Evolutionary conservation across 1,284 basidiomycete genomes (phyloP), one percentile per base, ranked within the genome.

Genomic region (Gomphus bonarii): DNA sequence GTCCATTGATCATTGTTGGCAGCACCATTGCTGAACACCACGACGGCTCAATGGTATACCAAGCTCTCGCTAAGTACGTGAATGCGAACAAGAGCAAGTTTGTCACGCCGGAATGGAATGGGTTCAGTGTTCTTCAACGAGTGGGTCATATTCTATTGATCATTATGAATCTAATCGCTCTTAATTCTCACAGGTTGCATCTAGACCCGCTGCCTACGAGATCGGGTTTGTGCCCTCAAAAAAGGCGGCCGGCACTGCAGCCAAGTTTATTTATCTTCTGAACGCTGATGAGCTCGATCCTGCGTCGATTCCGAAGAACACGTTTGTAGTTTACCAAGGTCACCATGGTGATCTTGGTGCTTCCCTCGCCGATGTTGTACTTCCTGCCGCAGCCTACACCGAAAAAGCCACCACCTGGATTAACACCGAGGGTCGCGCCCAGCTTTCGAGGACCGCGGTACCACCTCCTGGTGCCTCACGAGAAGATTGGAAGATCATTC

Each of bases 401-500:
- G 97, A 99, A 74, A 99, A 99, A 75, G 79, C 82, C 11, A 79
- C 81, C 53, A 97, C 94, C 2, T 99, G 93, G 91, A 83, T 99
- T 60, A 99, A 99, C 76, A 95, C 95, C 0, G 97, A 99, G 70
- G 97, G 97, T 53, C 82, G 97, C 48, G 75, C 89, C 28, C 97
- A 99, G 72, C 72, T 95, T 25, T 94, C 93, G 44, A 81, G 97
- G 54, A 86, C 91, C 10, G 95, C 95, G 22, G 94, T 99, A 1
- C 84, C 88, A n/a, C 90, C 94, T 38, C 95, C 97, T 16, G 97
- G 95, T 57, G 91, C 94, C 2, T 82, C 92, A 3, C 78, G 97
- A 54, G 97, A 99, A 72, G 97, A 99, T 71, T 99, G 97, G 97
- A 98, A 99, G 80, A 92, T 99, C 66, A 78, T 99, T 62, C 88